phyloP scores from a whole-genome alignment of 768 basidiomycete species.

The Clitopilus hobsonii region DNA sequence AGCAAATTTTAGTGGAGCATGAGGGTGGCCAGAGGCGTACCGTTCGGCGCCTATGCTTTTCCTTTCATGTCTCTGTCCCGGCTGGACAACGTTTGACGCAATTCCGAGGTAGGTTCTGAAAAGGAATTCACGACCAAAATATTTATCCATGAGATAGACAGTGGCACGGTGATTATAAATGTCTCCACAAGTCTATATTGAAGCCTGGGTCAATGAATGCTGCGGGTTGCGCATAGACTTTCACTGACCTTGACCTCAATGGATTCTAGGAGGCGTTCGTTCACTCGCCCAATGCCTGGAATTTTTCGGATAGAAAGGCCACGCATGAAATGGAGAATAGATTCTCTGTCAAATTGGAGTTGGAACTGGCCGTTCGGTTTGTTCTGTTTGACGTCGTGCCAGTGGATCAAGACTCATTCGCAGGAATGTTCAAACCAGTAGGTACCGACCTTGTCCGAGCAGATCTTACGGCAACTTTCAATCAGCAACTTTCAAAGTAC shows the following conservation, averaged over 20 bases:
- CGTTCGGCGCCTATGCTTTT: constrained; percentile 93
- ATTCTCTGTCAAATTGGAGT: constrained; percentile 58
- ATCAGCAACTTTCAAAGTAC: neutral
- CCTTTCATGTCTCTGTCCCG: constrained; percentile 71
- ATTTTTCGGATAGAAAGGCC: constrained; percentile 83
- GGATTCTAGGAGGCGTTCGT: constrained; percentile 81
- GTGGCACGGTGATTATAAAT: constrained; percentile 71
- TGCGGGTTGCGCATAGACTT: neutral
- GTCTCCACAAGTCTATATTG: constrained; percentile 79
- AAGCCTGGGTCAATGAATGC: neutral
- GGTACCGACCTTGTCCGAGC: constrained; percentile 93
- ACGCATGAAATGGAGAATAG: constrained; percentile 73
- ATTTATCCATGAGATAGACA: constrained; percentile 81
- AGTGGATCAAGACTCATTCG: constrained; percentile 1
- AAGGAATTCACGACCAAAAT: constrained; percentile 74
- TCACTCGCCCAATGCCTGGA: constrained; percentile 87
- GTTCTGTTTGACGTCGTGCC: constrained; percentile 44
- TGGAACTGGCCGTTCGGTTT: constrained; percentile 93
- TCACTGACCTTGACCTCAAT: constrained; percentile 74
- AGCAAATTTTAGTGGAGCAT: neutral
- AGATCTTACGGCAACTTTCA: constrained; percentile 52
- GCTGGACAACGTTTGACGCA: constrained; percentile 76
- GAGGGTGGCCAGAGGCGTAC: constrained; percentile 31
- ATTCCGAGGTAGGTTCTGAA: constrained; percentile 83
- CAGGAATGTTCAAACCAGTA: neutral